Conservation (phyloP, 805 yeast genomes). For the Cyberlindnera suaveolens region DNA sequence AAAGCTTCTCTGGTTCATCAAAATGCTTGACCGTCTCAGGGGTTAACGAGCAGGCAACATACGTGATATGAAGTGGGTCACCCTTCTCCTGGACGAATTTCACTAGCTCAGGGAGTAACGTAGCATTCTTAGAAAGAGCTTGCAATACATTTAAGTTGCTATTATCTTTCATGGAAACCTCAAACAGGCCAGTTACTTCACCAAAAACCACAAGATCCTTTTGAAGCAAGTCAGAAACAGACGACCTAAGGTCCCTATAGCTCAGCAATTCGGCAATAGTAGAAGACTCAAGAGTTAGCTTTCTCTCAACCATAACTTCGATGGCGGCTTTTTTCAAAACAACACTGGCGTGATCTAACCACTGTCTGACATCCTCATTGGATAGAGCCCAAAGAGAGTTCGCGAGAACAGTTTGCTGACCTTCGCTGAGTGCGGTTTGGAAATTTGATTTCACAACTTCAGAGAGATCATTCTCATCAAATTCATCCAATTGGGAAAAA, state of each 20-base stretch:
- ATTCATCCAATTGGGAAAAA: constrained; percentile 25
- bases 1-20: not conserved
- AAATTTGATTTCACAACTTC: constrained; percentile 7
- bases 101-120: constrained; percentile 5
- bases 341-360: not conserved
- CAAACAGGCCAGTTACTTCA: constrained; percentile 8
- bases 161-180: constrained; percentile 4
- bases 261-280: constrained; percentile 1
- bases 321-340: constrained; percentile 11
- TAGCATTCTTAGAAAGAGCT: constrained; percentile 6
- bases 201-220: constrained; percentile 14
- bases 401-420: constrained; percentile 21
- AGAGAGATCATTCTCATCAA: constrained; percentile 13
- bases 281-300: constrained; percentile 9
- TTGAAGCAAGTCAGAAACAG: constrained; percentile 8
- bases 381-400: constrained; percentile 22
- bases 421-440: constrained; percentile 3
- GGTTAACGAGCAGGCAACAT: constrained; percentile 9
- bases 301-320: constrained; percentile 11
- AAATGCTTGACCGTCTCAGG: not conserved
- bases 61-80: constrained; percentile 8
- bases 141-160: constrained; percentile 12
- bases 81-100: constrained; percentile 3
- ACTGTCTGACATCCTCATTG: constrained; percentile 10
- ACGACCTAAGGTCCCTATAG: not conserved